Evolutionary conservation across 257 asterid genomes (phyloP), one percentile per base, ranked within the genome.

Genomic region (Solanum bulbocastanum): DNA sequence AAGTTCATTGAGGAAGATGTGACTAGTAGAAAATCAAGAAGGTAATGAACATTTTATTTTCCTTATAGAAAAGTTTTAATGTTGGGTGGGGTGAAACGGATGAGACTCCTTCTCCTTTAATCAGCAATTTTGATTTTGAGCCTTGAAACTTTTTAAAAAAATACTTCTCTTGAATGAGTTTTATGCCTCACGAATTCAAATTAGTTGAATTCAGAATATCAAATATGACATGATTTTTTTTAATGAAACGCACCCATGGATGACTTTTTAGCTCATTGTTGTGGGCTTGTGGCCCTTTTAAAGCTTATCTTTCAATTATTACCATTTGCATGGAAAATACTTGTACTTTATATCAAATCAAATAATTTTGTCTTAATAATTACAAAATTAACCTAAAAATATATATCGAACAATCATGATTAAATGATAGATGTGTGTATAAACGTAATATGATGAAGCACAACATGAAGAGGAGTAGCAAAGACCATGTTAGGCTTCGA

Each of bases 101-200:
- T 25, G 3, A 5, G 5, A 46, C 2, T 1, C 6, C 2, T 66
- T 25, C 0, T 66, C 1, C 1, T 4, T 25, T 25, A 25, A 25
- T 58, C 0, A 8, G 0, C 22, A 0, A 0, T 22, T 4, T 3
- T 58, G 12, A 20, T 22, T 20, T 20, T 8, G 66, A 58, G 5
- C 4, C 0, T 58, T 58, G 12, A 22, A 58, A 1, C 1, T 5
- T 58, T 52, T 52, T 52, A 2, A 5, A 0, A n/a, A 10, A n/a
- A 5, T 1, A 1, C 1, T 62, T 4, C 3, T n/a, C 16, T 5
- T 5, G 1, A 62, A n/a, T n/a, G 7, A 0, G 8, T 2, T 9
- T 3, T 62, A 62, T 25, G 10, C 0, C n/a, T 10, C 11, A 12
- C 6, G 0, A n/a, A 62, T 62, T 4, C 0, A 12, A 62, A n/a